Percentiles rank a stretch among this genome's conserved stretches.
Evolutionary conservation across 2,329 filamentous ascomycete genomes (phyloP).

Genomic region (Nothophaeocryptopus gaeumannii): DNA sequence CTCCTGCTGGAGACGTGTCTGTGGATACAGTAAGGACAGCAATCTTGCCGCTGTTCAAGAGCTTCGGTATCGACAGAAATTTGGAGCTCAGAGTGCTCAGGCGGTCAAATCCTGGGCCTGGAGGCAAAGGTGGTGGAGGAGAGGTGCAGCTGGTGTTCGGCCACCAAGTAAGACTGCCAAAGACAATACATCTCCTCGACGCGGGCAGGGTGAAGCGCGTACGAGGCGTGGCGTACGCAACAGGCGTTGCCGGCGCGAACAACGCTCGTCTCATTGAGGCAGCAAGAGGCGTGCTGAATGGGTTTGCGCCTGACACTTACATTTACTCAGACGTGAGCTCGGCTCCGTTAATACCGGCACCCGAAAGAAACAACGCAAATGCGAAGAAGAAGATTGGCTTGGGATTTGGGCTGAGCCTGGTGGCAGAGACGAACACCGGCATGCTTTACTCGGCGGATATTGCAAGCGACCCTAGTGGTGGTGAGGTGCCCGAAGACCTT

Average conservation of each 20-base stretch:
- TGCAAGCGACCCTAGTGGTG: constrained; percentile 69
- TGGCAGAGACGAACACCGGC: constrained; percentile 87
- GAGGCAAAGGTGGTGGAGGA: constrained; percentile 78
- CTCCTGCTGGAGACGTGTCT: constrained; percentile 78
- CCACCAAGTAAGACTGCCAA: constrained; percentile 87
- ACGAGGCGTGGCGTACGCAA: constrained; percentile 88
- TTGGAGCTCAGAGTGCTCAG: constrained; percentile 81
- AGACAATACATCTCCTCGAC: constrained; percentile 84
- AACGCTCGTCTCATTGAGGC: constrained; percentile 94
- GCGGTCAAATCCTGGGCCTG: constrained; percentile 72
- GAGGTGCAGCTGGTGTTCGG: constrained; percentile 92
- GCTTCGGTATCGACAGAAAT: constrained; percentile 82
- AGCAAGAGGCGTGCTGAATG: constrained; percentile 81
- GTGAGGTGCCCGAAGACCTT: constrained; percentile 83
- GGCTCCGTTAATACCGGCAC: constrained; percentile 61
- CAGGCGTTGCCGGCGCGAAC: constrained; percentile 86
- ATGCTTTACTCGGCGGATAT: constrained; percentile 87
- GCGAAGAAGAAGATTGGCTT: constrained; percentile 66
- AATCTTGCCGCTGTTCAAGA: constrained; percentile 81
- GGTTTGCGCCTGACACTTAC: constrained; percentile 82
- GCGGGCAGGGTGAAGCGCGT: constrained; percentile 84
- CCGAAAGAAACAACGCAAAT: constrained; percentile 63
- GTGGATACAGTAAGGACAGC: constrained; percentile 93
- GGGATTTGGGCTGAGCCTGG: constrained; percentile 84
- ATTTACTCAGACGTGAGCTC: constrained; percentile 69